Conservation (phyloP, 208 protist genomes). For the Herpetomonas tarakana region DNA sequence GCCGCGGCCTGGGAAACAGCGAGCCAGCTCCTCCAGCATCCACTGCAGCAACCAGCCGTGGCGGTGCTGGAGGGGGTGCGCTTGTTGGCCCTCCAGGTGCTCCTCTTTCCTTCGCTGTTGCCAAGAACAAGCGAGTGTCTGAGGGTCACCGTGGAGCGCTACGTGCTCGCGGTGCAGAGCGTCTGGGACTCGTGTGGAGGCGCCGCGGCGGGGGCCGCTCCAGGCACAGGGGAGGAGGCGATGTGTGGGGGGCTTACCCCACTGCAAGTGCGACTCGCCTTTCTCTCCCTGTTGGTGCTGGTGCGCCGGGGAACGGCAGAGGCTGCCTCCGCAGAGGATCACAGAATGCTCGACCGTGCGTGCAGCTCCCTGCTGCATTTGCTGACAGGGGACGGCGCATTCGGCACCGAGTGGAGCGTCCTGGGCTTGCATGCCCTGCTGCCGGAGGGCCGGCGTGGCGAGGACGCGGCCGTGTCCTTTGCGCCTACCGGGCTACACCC, state of each 20-base stretch:
- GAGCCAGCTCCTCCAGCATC: constrained; percentile 43
- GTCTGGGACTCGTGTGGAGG: neutral
- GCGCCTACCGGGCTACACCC: too few relatives aligned
- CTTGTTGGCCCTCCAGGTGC: constrained; percentile 46
- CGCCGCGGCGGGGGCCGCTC: neutral
- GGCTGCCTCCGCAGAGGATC: too few relatives aligned
- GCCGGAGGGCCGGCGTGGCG: neutral
- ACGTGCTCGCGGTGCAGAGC: neutral
- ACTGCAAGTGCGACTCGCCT: neutral
- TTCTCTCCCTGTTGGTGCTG: neutral
- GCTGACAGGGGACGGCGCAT: neutral
- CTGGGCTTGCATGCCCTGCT: neutral
- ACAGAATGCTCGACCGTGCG: neutral
- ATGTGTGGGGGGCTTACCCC: neutral
- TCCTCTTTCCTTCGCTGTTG: constrained; percentile 31
- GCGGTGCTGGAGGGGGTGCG: constrained; percentile 66
- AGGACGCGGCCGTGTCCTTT: constrained; percentile 15
- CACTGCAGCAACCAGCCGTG: constrained; percentile 33
- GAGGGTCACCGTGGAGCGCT: constrained; percentile 28
- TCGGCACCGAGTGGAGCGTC: neutral
- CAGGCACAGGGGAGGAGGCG: constrained; percentile 7
- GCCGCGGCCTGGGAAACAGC: constrained; percentile 40
- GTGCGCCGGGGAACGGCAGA: neutral
- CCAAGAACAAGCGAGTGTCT: too few relatives aligned
- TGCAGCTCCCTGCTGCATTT: neutral